phyloP scores from a whole-genome alignment of 352 stramenopile genomes.

The Globisporangium apiculatum region DNA sequence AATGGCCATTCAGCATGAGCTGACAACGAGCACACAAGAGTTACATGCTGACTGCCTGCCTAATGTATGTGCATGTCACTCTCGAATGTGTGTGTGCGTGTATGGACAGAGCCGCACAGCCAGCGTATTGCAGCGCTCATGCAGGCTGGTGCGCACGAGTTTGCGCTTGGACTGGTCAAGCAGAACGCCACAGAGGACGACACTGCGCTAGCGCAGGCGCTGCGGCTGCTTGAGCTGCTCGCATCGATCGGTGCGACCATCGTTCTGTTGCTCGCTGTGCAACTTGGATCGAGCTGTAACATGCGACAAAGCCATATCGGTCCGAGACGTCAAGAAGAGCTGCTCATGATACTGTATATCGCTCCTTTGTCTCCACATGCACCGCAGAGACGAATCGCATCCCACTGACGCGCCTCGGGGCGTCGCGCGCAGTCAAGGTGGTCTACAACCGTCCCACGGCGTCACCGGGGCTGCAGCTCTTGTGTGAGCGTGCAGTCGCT shows the following conservation, averaged over 20 bases:
- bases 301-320: too few species aligned
- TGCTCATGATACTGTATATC: background rate
- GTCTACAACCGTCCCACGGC: constrained; percentile 41
- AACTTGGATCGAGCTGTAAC: background rate
- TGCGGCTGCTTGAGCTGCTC: constrained; percentile 44
- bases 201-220: constrained; percentile 32
- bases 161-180: constrained; percentile 36
- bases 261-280: background rate
- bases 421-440: constrained; percentile 43
- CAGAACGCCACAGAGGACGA: constrained; percentile 10
- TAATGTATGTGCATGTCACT: background rate
- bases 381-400: constrained; percentile 38
- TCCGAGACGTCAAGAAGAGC: too few species aligned
- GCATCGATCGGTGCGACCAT: constrained; percentile 30
- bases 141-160: constrained; percentile 35
- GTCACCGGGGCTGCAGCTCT: constrained; percentile 28
- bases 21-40: too few species aligned
- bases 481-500: constrained; percentile 48
- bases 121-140: constrained; percentile 26
- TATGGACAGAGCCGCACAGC: constrained; percentile 14
- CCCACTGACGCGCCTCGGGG: constrained; percentile 45
- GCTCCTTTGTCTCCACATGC: background rate
- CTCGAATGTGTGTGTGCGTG: background rate
- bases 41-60: background rate
- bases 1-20: too few species aligned